Conservation (phyloP, 148 eudicot species). For the Pharnaceum exiguum region DNA sequence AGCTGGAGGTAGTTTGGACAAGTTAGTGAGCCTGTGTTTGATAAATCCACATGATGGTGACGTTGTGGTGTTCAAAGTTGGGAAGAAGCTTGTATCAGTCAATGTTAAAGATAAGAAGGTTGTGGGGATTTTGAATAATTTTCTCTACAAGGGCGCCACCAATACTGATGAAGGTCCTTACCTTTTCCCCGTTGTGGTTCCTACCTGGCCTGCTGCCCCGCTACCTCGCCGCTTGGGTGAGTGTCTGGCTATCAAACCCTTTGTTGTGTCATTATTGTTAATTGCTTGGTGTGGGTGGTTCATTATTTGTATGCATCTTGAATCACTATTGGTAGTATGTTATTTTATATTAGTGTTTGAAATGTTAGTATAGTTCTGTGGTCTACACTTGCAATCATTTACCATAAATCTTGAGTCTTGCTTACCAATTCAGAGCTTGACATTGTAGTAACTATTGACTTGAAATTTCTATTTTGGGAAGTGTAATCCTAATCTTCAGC, state of each 20-base stretch:
- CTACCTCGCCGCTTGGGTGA: neutral
- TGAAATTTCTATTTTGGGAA: too few species aligned
- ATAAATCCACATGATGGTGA: neutral
- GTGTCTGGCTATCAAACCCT: neutral
- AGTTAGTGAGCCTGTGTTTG: neutral
- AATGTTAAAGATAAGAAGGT: neutral
- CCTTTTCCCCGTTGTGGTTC: neutral
- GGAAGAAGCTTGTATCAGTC: neutral
- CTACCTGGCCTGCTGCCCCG: constrained; percentile 3
- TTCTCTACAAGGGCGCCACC: too few species aligned
- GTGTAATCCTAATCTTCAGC: too few species aligned
- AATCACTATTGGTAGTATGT: too few species aligned
- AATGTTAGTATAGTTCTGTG: too few species aligned
- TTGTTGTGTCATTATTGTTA: neutral
- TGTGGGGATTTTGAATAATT: neutral
- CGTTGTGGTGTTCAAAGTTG: neutral
- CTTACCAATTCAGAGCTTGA: too few species aligned
- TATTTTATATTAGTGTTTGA: too few species aligned
- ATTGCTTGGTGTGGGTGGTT: too few species aligned
- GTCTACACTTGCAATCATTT: too few species aligned
- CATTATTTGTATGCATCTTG: too few species aligned
- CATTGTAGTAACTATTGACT: too few species aligned
- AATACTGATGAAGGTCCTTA: neutral
- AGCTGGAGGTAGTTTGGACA: neutral
- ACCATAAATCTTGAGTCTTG: too few species aligned